Conservation (phyloP, 495 filamentous ascomycete species). For the Penicillium parvum region DNA sequence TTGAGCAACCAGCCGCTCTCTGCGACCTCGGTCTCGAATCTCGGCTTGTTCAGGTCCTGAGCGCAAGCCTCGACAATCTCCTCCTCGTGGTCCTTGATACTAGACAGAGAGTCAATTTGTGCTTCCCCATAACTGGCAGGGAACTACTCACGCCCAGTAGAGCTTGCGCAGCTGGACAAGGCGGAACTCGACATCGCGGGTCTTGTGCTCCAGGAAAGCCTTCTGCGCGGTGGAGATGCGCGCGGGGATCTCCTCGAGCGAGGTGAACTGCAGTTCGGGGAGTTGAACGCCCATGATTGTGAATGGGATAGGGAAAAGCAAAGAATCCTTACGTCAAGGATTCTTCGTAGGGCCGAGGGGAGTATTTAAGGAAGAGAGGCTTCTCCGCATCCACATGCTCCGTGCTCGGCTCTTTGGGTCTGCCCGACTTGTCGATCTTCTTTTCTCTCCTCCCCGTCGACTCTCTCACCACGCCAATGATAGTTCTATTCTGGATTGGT, state of each 20-base stretch:
- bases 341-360: not conserved
- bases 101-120: slow-evolving; percentile 19
- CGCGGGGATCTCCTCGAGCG: slow-evolving; percentile 59
- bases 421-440: slow-evolving; percentile 15
- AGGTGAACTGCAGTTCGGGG: slow-evolving; percentile 58
- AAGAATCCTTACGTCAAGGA: slow-evolving; percentile 6
- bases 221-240: slow-evolving; percentile 54
- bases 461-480: not conserved
- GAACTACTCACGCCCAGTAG: slow-evolving; percentile 76
- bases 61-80: slow-evolving; percentile 65
- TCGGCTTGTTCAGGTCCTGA: slow-evolving; percentile 68
- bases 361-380: not conserved
- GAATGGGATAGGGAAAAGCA: slow-evolving; percentile 2
- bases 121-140: no score
- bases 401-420: slow-evolving; percentile 9
- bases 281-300: slow-evolving; percentile 32
- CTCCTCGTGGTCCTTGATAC: slow-evolving; percentile 68
- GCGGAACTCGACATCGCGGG: slow-evolving; percentile 74
- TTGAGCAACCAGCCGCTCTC: slow-evolving; percentile 71
- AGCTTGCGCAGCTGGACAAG: slow-evolving; percentile 83
- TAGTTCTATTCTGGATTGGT: not conserved
- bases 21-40: slow-evolving; percentile 62
- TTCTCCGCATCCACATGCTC: slow-evolving; percentile 27
- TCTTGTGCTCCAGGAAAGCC: slow-evolving; percentile 73
- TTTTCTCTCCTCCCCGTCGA: not conserved